A percentile compares a stretch with the other conserved stretches of the same genome.
Conservation (phyloP, 129 eudicot species). For the Tagetes erecta region DNA sequence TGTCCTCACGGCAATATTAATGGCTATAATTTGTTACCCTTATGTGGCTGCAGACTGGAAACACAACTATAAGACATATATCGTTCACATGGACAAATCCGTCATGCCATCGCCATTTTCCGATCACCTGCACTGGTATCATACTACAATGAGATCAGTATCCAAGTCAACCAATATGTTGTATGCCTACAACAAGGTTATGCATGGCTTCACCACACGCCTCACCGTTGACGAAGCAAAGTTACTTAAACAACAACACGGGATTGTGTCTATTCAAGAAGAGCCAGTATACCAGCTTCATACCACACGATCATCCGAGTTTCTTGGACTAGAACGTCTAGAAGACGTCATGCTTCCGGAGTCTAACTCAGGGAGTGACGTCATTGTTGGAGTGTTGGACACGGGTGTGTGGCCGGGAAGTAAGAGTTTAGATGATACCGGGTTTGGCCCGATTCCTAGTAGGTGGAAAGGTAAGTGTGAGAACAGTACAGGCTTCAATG, state of each 20-base stretch:
- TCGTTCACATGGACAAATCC: constrained; percentile 78
- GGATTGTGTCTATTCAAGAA: constrained; percentile 54
- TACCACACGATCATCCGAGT: constrained; percentile 71
- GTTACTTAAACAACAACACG: constrained; percentile 44
- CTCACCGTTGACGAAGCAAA: constrained; percentile 55
- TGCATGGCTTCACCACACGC: constrained; percentile 72
- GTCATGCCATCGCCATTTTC: constrained; percentile 50
- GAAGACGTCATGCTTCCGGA: constrained; percentile 27
- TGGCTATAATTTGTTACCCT: constrained; percentile 21
- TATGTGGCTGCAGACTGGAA: constrained; percentile 30
- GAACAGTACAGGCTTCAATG: constrained; percentile 39
- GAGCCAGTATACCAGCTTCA: constrained; percentile 61
- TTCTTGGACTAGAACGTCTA: constrained; percentile 54
- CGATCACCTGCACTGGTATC: constrained; percentile 63
- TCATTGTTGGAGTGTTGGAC: constrained; percentile 73
- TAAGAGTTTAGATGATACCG: constrained; percentile 54
- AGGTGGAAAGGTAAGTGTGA: constrained; percentile 77
- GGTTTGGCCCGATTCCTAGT: constrained; percentile 55
- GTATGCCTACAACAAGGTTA: constrained; percentile 59
- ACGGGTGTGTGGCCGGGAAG: constrained; percentile 79
- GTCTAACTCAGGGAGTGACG: constrained; percentile 43
- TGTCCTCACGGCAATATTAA: constrained; percentile 21
- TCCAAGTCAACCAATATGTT: constrained; percentile 50
- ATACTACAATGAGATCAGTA: constrained; percentile 47
- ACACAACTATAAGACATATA: constrained; percentile 45